Base-by-base conservation (phyloP, 495 filamentous ascomycete species). In the Endocarpon pusillum region DNA sequence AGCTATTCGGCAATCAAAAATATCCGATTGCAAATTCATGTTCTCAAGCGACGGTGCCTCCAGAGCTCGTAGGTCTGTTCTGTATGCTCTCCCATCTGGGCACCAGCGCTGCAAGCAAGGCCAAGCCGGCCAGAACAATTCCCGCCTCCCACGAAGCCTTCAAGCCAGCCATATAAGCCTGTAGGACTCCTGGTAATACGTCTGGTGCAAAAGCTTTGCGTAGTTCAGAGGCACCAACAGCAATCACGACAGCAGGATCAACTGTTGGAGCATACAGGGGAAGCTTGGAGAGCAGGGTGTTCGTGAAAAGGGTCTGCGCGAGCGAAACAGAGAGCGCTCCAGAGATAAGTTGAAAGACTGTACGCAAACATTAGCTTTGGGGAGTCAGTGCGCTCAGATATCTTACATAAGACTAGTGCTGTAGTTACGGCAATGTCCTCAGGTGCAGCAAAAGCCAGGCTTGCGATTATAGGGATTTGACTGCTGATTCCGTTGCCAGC, bases 131-230 rank as follows among this genome's bases (percentile, higher is more conserved):
- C 22, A 44, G 21, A 3, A 40, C 39, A 34, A 52, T 33, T 3
- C 36, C 26, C 26, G 46, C 15, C 4, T 38, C 37, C 23, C 52
- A 56, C 6, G 61, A 46, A 6, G 52, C 51, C 43, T 62, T 64
- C 34, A 80, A 39, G 4, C 69, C 72, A 1, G 37, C 44, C 65
- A 73, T 71, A 48, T 79, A 80, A 4, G 66, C 68, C 2, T 43
- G 23, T 16, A 78, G 29, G 12, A 79, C 57, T 2, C 57, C 64
- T 0, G 55, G 51, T 3, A 81, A 17, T 22, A 62, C 34, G 2
- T 59, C 52, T 2, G 44, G 28, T 5, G 40, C 34, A 41, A 76
- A 68, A 0, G 61, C 54, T 4, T 49, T 38, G 3, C 59, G 58
- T 3, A 78, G 35, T 18, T 66, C 48, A 0, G 66, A 58, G 0